Evolutionary conservation across 441 rosid species (phyloP).

Genomic region (Gossypium davidsonii): DNA sequence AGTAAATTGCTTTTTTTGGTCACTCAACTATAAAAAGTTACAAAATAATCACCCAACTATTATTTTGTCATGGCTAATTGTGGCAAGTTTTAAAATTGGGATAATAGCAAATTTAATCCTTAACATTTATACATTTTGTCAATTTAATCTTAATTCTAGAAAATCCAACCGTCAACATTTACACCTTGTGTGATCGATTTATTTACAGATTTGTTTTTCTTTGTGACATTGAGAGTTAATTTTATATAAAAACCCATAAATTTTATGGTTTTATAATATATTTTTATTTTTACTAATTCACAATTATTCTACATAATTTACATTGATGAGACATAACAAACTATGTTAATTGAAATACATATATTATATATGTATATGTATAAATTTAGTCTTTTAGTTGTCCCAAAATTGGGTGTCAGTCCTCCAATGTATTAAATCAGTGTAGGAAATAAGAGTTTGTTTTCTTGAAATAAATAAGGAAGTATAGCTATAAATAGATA

Average conservation of each 20-base stretch:
- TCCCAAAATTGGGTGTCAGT: neutral
- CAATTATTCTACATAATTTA: neutral
- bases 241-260: too few species aligned
- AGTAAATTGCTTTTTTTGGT: too few species aligned
- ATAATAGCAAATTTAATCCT: too few species aligned
- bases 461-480: neutral
- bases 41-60: too few species aligned
- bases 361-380: neutral
- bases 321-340: neutral
- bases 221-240: too few species aligned
- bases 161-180: neutral
- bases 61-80: too few species aligned
- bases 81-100: too few species aligned
- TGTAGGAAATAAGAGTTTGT: neutral
- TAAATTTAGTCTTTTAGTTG: neutral
- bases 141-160: too few species aligned
- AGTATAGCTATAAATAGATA: neutral
- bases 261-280: too few species aligned
- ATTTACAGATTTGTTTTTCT: neutral
- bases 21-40: too few species aligned
- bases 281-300: neutral
- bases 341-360: neutral
- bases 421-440: neutral
- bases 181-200: neutral
- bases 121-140: too few species aligned